Evolutionary conservation across 495 filamentous ascomycete genomes (phyloP), one percentile per base, ranked within the genome.

Genomic region (Neurospora sp.): DNA sequence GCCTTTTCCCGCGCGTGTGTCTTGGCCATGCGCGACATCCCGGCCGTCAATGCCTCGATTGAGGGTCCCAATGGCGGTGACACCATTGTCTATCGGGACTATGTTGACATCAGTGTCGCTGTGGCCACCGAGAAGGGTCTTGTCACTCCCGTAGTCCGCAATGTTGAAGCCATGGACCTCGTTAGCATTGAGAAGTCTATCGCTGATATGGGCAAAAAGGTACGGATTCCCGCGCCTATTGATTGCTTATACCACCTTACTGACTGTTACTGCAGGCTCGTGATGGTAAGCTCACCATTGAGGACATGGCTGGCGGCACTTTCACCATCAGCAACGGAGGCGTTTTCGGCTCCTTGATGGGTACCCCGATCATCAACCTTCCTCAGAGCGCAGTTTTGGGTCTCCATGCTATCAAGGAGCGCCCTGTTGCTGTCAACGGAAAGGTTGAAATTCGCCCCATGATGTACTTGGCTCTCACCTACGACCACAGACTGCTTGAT

Each of bases 381-480:
- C 96, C 96, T 27, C 96, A 99, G 82, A 95, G 93, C 44, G 96
- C 95, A 71, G 96, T 99, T 37, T 87, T 99, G 73, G 96, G 96
- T 72, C 90, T 99, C n/a, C 96, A 99, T 82, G 93, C 95, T 39
- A 98, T 97, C 82, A 98, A 98, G 87, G 95, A 99, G 49, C 94
- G 92, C 79, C 89, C 95, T 1, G 92, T 98, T 44, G 95, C 86
- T 37, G 84, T 98, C 54, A 93, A 97, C 78, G 96, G 96, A 70
- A 94, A 97, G 84, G 83, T 98, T 49, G 95, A 97, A 79, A 92
- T 97, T 76, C 90, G 96, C 74, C 96, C 96, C 35, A 98, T 99
- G 93, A 99, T 99, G 96, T 98, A 97, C 77, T 89, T 99, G 49
- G 96, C 96, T 49, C 88, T 99, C 70, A 99, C 96, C 18, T 99